Evolutionary conservation across 352 stramenopile species (phyloP), one percentile per base, ranked within the genome.

Genomic region (Phytophthora sp.): DNA sequence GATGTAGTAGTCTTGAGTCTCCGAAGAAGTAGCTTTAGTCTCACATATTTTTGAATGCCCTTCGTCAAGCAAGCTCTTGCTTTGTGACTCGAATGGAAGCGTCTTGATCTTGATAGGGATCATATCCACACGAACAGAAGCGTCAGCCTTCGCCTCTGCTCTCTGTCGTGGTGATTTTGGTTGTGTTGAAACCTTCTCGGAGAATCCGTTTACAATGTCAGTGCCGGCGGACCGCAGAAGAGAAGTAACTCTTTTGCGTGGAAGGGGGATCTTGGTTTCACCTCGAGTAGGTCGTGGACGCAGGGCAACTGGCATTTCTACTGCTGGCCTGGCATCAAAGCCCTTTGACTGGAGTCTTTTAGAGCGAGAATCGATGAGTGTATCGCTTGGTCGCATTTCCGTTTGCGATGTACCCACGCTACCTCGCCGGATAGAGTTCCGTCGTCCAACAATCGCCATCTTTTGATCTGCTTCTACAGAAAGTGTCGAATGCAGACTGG

Each of bases 221-320:
- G 41, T 41, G 7, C 66, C 66, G 7, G 47, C 59, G 12, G 39
- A 56, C 23, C 59, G 45, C 16, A 73, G n/a, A 12, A 33, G 57
- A 35, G 39, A 63, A 26, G 38, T 3, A 7, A 16, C 7, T 23
- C 35, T 35, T 23, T 50, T 63, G 7, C 59, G 33, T 27, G 66
- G 73, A 46, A 71, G 63, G 23, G 70, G 73, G 6, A 80, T 80
- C 52, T 80, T 80, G 46, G 61, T 76, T 42, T 69, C 59, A 16
- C 73, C 66, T 53, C 66, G 39, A 15, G 27, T 18, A 7, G 67
- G 66, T 27, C 73, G 69, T 23, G 73, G 60, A 0, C 70, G 69
- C 11, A 61, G 47, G 23, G 21, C 31, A 8, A 54, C 13, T 45
- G 30, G 33, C n/a, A 61, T 24, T 31, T 3, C 13, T 36, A 35